Base-by-base conservation (phyloP, 495 filamentous ascomycete species). In the Penicillium macrosclerotiorum region DNA sequence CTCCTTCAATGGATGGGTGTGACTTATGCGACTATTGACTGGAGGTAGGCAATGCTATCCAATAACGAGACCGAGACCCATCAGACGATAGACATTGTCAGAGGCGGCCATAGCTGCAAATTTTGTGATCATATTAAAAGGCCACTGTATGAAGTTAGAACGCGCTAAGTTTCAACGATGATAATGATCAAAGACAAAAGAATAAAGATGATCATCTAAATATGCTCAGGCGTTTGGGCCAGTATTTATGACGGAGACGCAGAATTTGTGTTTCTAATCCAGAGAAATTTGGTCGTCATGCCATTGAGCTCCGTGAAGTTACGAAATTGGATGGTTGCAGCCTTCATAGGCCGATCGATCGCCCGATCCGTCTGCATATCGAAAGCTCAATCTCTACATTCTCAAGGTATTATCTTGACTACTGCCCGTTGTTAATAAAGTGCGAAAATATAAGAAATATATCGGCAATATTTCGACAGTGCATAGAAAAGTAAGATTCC, bases 401-500 rank as follows among this genome's bases (percentile, higher is more conserved):
- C 20, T 4, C 27, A 9, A 6, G 8, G 9, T 5, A 17, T 27
- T 9, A n/a, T 27, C 14, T 1, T 13, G 13, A 36, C 8, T 13
- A 35, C 16, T 5, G 2, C 33, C 22, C n/a, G 34, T 17, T 33
- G 13, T 29, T 42, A 17, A 34, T 17, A 34, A 19, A 7, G n/a
- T 26, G 24, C 14, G n/a, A 18, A 23, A 14, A 14, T 37, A 36
- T 13, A 13, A 14, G 17, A 2, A 41, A 1, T 30, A 19, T 16
- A 3, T 31, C 30, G 14, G 38, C 4, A 13, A 1, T 1, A 24
- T 16, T 30, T 45, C 16, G 5, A 51, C 18, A 6, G 47, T 41
- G 26, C 47, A 51, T 20, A 43, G 25, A 31, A 51, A 23, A 12
- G 45, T 20, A n/a, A 51, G 39, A 22, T 14, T 19, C 14, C 47